Conservation (phyloP, 2,329 filamentous ascomycete species). For the Colletotrichum sp. region DNA sequence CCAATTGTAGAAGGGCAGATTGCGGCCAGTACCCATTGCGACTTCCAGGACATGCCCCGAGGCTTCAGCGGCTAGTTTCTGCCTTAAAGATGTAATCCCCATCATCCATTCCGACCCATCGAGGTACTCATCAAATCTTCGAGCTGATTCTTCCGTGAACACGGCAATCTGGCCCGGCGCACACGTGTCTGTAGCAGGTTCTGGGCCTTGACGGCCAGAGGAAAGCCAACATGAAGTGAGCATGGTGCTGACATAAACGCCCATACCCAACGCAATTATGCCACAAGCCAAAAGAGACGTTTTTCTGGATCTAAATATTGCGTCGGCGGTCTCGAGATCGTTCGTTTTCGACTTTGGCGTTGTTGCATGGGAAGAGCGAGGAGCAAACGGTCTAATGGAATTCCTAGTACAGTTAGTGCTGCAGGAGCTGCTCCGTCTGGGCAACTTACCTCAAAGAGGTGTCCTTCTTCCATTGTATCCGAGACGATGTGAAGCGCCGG, state of each 20-base stretch:
- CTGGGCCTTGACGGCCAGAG: background rate
- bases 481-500: background rate
- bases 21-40: slow-evolving; percentile 67
- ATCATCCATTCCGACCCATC: slow-evolving; percentile 62
- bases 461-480: background rate
- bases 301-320: slow-evolving; percentile 16
- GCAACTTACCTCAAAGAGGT: background rate
- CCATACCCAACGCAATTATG: slow-evolving; percentile 14
- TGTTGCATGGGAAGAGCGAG: background rate
- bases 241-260: slow-evolving; percentile 12
- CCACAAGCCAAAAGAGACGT: slow-evolving; percentile 14
- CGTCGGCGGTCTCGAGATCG: slow-evolving; percentile 12
- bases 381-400: background rate
- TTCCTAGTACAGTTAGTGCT: background rate
- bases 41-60: slow-evolving; percentile 66
- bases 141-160: slow-evolving; percentile 51
- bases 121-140: slow-evolving; percentile 63
- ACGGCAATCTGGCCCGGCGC: slow-evolving; percentile 56
- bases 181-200: slow-evolving; percentile 34
- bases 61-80: slow-evolving; percentile 51
- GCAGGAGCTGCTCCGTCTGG: background rate
- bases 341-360: background rate
- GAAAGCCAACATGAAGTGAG: slow-evolving; percentile 7
- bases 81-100: slow-evolving; percentile 59
- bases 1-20: slow-evolving; percentile 66